These are phyloP conservation scores for Colletotrichum liaoningense DNA, from an alignment of 2,329 filamentous ascomycete genomes.

Conservation along the genomic window DNA sequence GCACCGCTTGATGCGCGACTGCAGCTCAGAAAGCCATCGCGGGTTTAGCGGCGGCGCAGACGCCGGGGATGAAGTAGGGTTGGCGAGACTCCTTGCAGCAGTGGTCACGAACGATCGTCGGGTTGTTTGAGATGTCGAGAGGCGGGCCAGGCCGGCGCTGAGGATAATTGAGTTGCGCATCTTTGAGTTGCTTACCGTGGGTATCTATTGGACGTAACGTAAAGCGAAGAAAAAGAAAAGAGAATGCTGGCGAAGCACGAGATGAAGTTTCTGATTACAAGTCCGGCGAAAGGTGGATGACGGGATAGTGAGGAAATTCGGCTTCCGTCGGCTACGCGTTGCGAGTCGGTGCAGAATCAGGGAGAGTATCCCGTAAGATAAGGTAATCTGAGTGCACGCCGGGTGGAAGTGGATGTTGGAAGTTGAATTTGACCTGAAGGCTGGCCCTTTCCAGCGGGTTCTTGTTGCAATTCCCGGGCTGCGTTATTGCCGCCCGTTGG, in stretches of 20 bases:
- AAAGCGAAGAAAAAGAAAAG: neutral
- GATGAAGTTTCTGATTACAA: constrained; percentile 5
- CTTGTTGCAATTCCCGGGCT: neutral
- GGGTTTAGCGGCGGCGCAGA: constrained; percentile 35
- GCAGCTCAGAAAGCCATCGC: constrained; percentile 44
- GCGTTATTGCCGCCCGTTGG: neutral
- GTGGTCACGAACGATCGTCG: constrained; percentile 20
- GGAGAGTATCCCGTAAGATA: neutral
- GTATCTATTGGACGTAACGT: neutral
- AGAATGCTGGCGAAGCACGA: neutral
- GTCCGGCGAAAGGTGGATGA: constrained; percentile 6
- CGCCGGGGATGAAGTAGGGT: neutral
- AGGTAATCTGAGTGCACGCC: neutral
- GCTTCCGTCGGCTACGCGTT: constrained; percentile 26
- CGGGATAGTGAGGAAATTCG: constrained; percentile 14
- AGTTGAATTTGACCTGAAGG: neutral
- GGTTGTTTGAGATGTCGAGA: neutral
- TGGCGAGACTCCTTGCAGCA: neutral
- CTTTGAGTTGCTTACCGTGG: neutral
- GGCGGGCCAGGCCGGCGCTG: constrained; percentile 1
- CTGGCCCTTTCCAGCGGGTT: neutral
- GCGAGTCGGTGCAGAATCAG: neutral
- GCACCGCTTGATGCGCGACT: constrained; percentile 37
- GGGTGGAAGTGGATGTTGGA: neutral
- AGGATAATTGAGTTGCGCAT: constrained; percentile 13